These are phyloP conservation scores for Tieghemiomyces parasiticus DNA, from an alignment of 192 early-diverging fungal species.

Conservation along the genomic window DNA sequence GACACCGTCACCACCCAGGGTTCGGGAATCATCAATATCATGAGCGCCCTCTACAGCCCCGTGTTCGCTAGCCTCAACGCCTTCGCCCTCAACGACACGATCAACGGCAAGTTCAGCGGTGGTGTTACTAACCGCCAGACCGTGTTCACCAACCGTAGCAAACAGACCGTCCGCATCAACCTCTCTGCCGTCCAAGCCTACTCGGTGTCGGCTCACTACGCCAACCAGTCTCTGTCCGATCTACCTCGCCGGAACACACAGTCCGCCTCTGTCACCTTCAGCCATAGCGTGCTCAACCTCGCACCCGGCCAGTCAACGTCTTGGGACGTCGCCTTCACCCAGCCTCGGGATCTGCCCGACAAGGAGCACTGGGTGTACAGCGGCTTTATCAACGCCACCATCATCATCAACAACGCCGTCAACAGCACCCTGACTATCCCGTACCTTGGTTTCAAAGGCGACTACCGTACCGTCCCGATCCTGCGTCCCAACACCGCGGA, in stretches of 20 bases:
- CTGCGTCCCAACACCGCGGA: not conserved
- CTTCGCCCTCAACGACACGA: constrained; percentile 37
- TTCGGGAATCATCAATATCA: constrained; percentile 58
- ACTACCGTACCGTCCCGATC: constrained; percentile 16
- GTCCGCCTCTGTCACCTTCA: constrained; percentile 9
- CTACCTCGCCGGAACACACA: constrained; percentile 14
- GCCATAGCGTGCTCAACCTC: constrained; percentile 3
- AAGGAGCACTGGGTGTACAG: constrained; percentile 28
- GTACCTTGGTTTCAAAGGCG: constrained; percentile 27
- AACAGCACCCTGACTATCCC: constrained; percentile 16
- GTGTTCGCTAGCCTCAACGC: constrained; percentile 34
- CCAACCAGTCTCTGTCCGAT: constrained; percentile 14
- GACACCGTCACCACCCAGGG: constrained; percentile 55
- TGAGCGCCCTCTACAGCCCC: constrained; percentile 35
- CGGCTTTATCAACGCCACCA: constrained; percentile 21
- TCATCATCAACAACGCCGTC: constrained; percentile 16
- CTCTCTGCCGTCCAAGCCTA: constrained; percentile 12
- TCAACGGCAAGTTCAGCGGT: not conserved
- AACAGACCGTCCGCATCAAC: constrained; percentile 16
- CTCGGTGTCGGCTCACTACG: constrained; percentile 21
- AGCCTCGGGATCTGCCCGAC: constrained; percentile 20
- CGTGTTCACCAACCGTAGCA: constrained; percentile 3
- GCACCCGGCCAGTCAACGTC: constrained; percentile 16
- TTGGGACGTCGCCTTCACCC: constrained; percentile 16
- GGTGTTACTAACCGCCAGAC: not conserved